Base-by-base conservation (phyloP, 2,329 filamentous ascomycete genomes). In the Calonectria montana region DNA sequence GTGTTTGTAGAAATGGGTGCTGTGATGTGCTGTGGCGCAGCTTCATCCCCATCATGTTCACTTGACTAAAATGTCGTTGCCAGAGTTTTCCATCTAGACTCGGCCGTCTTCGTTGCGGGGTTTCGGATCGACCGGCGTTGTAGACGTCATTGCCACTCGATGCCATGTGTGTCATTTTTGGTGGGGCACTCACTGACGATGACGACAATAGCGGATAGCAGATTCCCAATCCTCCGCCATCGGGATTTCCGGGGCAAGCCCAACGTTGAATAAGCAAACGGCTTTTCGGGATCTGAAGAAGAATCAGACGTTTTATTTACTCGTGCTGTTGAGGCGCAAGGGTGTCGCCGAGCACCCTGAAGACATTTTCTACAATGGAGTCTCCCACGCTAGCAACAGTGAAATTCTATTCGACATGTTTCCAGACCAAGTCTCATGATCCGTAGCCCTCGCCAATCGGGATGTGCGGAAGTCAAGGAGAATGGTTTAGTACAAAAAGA, bases 381-480 rank as follows among this genome's bases (percentile, higher is more conserved):
- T 31, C 50, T 31, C 39, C 18, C 13, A 21, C n/a, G 27, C 37
- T 57, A n/a, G 53, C 21, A 37, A 59, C 8, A 13, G 53, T 23
- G 2, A 23, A 27, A 23, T 37, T 37, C 21, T 16, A 59, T 39
- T 57, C 37, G 53, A 59, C 18, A 16, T 8, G 23, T 23, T 59
- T 59, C 31, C 16, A 25, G 21, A 39, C 23, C 15, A 35, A 35
- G 35, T 59, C 53, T 59, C 53, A 59, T 59, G 53, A 39, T 37
- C 35, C 37, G 29, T 16, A 57, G 6, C n/a, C 53, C 18, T 50
- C 64, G 35, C 47, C 64, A 57, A 57, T 57, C 64, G 64, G 64
- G 48, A 57, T 27, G 48, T 29, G 48, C 64, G 64, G 64, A 63
- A 66, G 37, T 29, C n/a, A 21, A 43, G 39, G 27, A 53, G 27